Conservation (phyloP, 768 basidiomycete genomes). For the Neoboletus brunneissimus region DNA sequence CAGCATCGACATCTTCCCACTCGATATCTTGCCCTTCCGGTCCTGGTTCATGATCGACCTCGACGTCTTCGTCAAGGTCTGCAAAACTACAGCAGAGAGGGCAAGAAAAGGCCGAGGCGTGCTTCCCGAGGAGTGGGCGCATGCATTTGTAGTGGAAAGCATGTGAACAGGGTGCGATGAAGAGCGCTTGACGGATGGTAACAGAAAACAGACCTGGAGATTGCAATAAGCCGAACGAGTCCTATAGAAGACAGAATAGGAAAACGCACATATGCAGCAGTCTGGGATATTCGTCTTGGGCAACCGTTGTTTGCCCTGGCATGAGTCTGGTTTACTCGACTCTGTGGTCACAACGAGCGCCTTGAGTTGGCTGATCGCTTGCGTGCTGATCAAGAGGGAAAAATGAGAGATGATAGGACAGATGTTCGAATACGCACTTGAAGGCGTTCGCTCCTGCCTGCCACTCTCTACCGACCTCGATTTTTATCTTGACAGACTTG, state of each 20-base stretch:
- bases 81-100: constrained; percentile 94
- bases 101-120: constrained; percentile 92
- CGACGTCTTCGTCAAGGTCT: constrained; percentile 94
- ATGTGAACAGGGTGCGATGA: constrained; percentile 97
- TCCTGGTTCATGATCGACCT: constrained; percentile 49
- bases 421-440: constrained; percentile 47
- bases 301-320: constrained; percentile 26
- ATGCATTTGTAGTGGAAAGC: constrained; percentile 98
- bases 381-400: constrained; percentile 47
- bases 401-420: neutral
- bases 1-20: constrained; percentile 17
- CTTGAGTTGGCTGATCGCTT: constrained; percentile 79
- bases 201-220: constrained; percentile 71
- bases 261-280: constrained; percentile 85
- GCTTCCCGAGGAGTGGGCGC: constrained; percentile 81
- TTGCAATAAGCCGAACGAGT: neutral
- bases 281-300: constrained; percentile 59
- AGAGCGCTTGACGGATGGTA: constrained; percentile 91
- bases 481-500: constrained; percentile 92
- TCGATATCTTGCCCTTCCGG: constrained; percentile 30
- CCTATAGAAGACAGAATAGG: neutral
- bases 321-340: constrained; percentile 10
- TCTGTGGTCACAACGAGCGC: constrained; percentile 50
- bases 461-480: constrained; percentile 92
- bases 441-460: constrained; percentile 85